Base-by-base conservation (phyloP, 495 filamentous ascomycete genomes). In the Penicillium alfredii region DNA sequence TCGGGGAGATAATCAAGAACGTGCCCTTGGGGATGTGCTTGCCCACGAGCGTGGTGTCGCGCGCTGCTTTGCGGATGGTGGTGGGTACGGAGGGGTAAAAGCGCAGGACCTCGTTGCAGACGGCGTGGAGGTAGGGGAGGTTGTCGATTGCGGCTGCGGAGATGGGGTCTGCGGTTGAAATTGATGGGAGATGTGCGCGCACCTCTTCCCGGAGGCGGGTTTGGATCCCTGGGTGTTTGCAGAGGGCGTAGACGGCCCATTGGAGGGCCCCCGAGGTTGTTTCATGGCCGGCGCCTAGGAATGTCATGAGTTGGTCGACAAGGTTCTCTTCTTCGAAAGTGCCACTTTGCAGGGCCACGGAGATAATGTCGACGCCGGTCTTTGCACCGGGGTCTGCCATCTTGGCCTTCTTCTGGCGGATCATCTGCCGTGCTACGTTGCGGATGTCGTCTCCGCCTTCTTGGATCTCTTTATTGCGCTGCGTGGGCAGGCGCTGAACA, bases 301-400 rank as follows among this genome's bases (percentile, higher is more conserved):
- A 95, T 2, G 89, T 96, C 88, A 95, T 94, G 55, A 92, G 74
- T 54, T 96, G 89, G 54, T 95, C 86, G 25, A 86, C 69, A 15
- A 95, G 78, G 34, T 85, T 81, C 20, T 88, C 83, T 32, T 90
- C 84, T 17, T 68, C 72, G 56, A 93, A 94, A 3, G 43, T 76
- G 24, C 81, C 85, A 13, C 77, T 84, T 38, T 83, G 73, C 15
- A 94, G 58, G 13, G 89, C 88, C 0, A 92, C 80, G 5, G 83
- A 86, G 35, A 95, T 68, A 39, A 96, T 94, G 49, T 95, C 89
- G 11, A 78, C 51, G 17, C 79, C 82, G 3, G 49, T 51, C 4
- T 57, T 34, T 9, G 48, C 24, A 8, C 32, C 45, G 5, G 49
- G 33, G 33, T 68, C 70, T 22, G 71, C 69, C 17, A 84, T 56